Evolutionary conservation across 257 asterid species (phyloP).

Genomic region (Lycium barbarum): DNA sequence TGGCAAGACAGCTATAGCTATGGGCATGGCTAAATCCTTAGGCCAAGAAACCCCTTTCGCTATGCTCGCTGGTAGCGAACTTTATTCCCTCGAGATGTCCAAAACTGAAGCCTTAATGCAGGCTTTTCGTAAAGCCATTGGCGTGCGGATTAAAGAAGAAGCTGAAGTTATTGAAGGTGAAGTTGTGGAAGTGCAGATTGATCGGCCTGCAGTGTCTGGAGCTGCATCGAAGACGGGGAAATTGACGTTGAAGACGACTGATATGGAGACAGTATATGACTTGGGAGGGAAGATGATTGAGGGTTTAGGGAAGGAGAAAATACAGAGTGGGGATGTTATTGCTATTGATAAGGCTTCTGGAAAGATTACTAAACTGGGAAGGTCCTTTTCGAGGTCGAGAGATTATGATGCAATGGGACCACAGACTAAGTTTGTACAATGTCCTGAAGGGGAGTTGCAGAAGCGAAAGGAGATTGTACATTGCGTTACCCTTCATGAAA

Average conservation of each 20-base stretch:
- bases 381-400: conserved; percentile 86
- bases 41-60: conserved; percentile 93
- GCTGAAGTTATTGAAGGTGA: conserved; percentile 93
- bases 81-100: conserved; percentile 90
- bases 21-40: conserved; percentile 92
- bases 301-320: conserved; percentile 87
- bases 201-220: conserved; percentile 81
- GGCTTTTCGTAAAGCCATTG: conserved; percentile 86
- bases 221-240: conserved; percentile 88
- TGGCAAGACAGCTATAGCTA: conserved; percentile 85
- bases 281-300: conserved; percentile 93
- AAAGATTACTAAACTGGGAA: conserved; percentile 81
- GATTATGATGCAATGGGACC: conserved; percentile 98
- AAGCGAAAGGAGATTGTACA: conserved; percentile 97
- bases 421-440: conserved; percentile 91
- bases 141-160: conserved; percentile 87
- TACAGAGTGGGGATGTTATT: conserved; percentile 92
- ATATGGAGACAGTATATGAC: conserved; percentile 89
- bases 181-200: conserved; percentile 82
- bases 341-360: conserved; percentile 94
- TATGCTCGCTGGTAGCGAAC: conserved; percentile 89
- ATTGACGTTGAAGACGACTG: conserved; percentile 81
- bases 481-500: conserved; percentile 90
- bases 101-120: conserved; percentile 92
- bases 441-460: conserved; percentile 98